A percentile compares a stretch with the other conserved stretches of the same genome.
Evolutionary conservation across 805 yeast genomes (phyloP).

Genomic region (Ogataea kodamae): DNA sequence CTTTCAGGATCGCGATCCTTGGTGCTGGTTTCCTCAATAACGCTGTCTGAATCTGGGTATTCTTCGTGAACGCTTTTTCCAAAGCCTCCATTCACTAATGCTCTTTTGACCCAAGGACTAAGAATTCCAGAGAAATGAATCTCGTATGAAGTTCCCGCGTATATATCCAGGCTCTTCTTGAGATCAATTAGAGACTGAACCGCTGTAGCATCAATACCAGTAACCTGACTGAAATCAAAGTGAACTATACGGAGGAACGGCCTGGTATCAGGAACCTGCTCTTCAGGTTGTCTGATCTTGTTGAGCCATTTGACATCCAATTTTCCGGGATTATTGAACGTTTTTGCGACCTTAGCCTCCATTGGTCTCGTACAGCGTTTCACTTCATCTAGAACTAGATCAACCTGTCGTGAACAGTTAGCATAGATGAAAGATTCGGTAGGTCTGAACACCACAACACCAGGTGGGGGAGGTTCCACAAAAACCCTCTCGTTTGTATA

Average conservation of each 20-base stretch:
- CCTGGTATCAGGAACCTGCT: conserved; percentile 37
- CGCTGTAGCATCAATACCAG: conserved; percentile 75
- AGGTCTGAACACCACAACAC: conserved; percentile 82
- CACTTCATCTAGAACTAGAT: conserved; percentile 63
- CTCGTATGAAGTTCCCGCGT: conserved; percentile 81
- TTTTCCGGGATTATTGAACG: conserved; percentile 91
- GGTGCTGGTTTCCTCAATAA: conserved; percentile 22
- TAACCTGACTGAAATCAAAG: conserved; percentile 75
- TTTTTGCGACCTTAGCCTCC: conserved; percentile 45
- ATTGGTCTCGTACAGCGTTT: conserved; percentile 62
- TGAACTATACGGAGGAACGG: conserved; percentile 72
- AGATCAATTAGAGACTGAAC: conserved; percentile 75
- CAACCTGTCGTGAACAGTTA: conserved; percentile 72
- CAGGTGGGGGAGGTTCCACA: conserved; percentile 81
- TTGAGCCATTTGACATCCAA: conserved; percentile 34
- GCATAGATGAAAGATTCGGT: conserved; percentile 80
- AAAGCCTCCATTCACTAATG: conserved; percentile 71
- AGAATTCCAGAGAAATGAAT: conserved; percentile 84
- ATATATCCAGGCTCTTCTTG: conserved; percentile 63
- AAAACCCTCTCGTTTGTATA: conserved; percentile 51
- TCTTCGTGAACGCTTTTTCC: conserved; percentile 38
- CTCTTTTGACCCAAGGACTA: conserved; percentile 83
- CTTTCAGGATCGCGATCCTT: conserved; percentile 16
- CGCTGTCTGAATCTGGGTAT: conserved; percentile 10
- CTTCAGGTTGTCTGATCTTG: conserved; percentile 16